Percentiles rank a stretch among this genome's conserved stretches.
Evolutionary conservation across 1,284 basidiomycete genomes (phyloP).

Genomic region (Phenoliferia sp.): DNA sequence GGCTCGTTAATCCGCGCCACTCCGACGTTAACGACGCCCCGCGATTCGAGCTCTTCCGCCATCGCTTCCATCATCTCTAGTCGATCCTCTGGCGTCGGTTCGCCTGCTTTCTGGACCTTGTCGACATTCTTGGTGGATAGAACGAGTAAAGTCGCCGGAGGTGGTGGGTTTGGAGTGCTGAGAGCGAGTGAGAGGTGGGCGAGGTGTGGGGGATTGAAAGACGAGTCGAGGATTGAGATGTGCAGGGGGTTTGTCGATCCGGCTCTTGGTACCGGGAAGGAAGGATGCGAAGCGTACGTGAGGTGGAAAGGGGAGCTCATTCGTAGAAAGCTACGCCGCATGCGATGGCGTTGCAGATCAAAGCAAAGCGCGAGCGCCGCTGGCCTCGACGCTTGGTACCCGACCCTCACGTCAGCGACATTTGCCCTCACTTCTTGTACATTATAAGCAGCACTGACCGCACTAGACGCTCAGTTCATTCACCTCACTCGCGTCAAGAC

Average conservation of each 20-base stretch:
- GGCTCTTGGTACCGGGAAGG: neutral
- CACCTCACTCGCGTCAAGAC: no score
- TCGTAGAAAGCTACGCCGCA: neutral
- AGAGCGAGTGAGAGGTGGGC: constrained; percentile 78
- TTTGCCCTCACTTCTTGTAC: no score
- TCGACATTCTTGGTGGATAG: constrained; percentile 86
- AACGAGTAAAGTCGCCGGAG: constrained; percentile 63
- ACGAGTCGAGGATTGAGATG: constrained; percentile 69
- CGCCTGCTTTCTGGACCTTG: constrained; percentile 59
- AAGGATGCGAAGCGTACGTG: neutral
- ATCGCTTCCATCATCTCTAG: constrained; percentile 42
- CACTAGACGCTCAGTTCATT: no score
- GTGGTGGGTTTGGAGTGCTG: constrained; percentile 50
- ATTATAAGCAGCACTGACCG: no score
- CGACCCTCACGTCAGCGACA: no score
- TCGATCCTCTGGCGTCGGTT: constrained; percentile 47
- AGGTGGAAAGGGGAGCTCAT: neutral
- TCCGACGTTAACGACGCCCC: constrained; percentile 15
- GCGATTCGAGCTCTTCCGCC: constrained; percentile 31
- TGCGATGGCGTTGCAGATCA: neutral
- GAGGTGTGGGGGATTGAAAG: constrained; percentile 87
- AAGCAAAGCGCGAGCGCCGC: neutral
- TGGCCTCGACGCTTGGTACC: neutral
- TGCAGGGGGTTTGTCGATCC: neutral
- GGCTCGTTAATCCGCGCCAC: constrained; percentile 66